Base-by-base conservation (phyloP, 371 early-diverging fungal species). In the Mucor lusitanicus region DNA sequence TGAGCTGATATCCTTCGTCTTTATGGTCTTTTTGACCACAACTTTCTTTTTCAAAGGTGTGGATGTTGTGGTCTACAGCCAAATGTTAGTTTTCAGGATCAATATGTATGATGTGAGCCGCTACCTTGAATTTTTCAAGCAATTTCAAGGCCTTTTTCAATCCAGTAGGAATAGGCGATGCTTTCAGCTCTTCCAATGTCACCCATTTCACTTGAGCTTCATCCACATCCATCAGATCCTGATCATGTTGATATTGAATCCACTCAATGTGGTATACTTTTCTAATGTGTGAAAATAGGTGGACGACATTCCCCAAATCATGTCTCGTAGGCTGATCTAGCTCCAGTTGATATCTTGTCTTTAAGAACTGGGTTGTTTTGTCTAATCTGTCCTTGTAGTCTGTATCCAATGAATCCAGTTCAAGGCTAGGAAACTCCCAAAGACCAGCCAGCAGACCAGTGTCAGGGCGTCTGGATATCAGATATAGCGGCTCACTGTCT, bases 351-450 rank as follows among this genome's bases (percentile, higher is more conserved):
- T 78, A 81, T 12, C 63, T 70, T 15, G 59, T 67, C 0, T 65
- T 65, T 32, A 85, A 60, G 48, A 70, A 82, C 13, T 57, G 61
- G 3, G 70, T 68, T 25, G 82, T 75, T 42, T 81, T 62, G 7
- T 50, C 53, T 3, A 75, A 56, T 40, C 84, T 71, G n/a, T 77
- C 77, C 21, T 75, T 57, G 42, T 87, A 85, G 0, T 72, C 76
- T 2, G 80, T 80, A n/a, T 59, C 57, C 15, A 66, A 56, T 3
- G 42, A 57, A 1, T 69, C 75, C 27, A 86, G 75, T 56, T 86
- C 87, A 3, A 85, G 69, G 6, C 78, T 86, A 5, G 92, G 91
- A 63, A 92, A 92, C 69, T 94, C 94, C 94, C 94, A 94, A 50
- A 94, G 82, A 3, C 89, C 89, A 23, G 94, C 94, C 35, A 94